Evolutionary conservation across 2,329 filamentous ascomycete species (phyloP), one percentile per base, ranked within the genome.

Genomic region (Chaetothyriales sp.): DNA sequence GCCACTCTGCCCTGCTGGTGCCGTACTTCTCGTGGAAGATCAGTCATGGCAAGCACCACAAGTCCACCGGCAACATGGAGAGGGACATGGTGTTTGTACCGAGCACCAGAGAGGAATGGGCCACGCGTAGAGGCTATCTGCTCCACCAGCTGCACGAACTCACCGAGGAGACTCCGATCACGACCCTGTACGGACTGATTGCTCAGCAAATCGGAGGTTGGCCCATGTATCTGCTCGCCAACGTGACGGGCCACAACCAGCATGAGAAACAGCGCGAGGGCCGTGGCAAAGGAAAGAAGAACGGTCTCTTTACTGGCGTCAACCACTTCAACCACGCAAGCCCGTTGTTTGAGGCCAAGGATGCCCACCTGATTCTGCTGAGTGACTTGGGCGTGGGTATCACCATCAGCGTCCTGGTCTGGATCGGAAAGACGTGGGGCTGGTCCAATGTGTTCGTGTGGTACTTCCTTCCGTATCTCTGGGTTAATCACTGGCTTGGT

Each of bases 11-110:
- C 44, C 80, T 95, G 42, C 76, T 95, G 51, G 90, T 98, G 47
- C 92, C 92, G 19, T 98, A 96, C 75, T 98, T 95, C 75, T 94
- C 87, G 66, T 98, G 92, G 92, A 94, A 98, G 74, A 89, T 96
- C 71, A 95, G 88, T 59, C 92, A 98, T 74, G 85, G 87, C 74
- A 95, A 95, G 80, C 92, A 98, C 76, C 92, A 98, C 84, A 96
- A 96, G 79, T 88, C 89, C 57, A 98, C 92, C 42, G 92, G 89
- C 62, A 80, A 98, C 76, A 82, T 98, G 72, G 88, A 93, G 72
- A 86, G 90, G 60, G 92, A 98, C 71, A 98, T 98, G 92, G 92
- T 96, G 57, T 96, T 95, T 67, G 76, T 96, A n/a, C 92, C 92
- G 54, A 86, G 86, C 71, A 95, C 88, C 51, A 83, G 89, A 53